Percentiles rank a stretch among this genome's conserved stretches.
phyloP scores from a whole-genome alignment of 805 yeast species.

The Candida sanyiensis region DNA sequence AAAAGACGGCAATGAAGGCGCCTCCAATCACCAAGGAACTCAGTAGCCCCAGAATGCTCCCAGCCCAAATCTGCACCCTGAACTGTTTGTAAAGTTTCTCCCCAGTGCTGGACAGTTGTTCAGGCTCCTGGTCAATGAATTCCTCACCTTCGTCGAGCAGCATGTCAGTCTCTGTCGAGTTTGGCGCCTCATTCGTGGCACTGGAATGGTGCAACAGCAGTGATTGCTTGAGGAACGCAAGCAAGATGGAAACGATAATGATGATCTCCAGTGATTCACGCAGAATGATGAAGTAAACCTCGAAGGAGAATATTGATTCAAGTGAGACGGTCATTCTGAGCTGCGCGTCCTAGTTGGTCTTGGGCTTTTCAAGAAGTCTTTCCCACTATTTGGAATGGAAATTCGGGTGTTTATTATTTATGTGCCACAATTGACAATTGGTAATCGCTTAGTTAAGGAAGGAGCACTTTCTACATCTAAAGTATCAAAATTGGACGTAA shows the following conservation, averaged over 20 bases:
- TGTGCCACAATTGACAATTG: background rate
- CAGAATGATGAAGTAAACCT: conserved; percentile 65
- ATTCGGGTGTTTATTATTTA: background rate
- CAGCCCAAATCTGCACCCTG: conserved; percentile 72
- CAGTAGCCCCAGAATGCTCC: conserved; percentile 66
- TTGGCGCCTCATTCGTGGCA: background rate
- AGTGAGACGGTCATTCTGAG: conserved; percentile 19
- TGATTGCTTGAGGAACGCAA: conserved; percentile 66
- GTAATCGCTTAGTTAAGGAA: background rate
- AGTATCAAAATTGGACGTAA: background rate
- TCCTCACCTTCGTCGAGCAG: conserved; percentile 8
- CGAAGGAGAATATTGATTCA: conserved; percentile 58
- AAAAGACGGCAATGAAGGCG: conserved; percentile 62
- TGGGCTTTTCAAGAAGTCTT: too few species aligned
- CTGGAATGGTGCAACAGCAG: conserved; percentile 32
- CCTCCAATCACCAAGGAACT: conserved; percentile 72
- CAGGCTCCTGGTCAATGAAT: conserved; percentile 1
- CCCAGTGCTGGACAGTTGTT: conserved; percentile 19
- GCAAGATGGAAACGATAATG: conserved; percentile 65
- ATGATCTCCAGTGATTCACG: conserved; percentile 74
- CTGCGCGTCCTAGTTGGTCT: too few species aligned
- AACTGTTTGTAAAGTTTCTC: conserved; percentile 38
- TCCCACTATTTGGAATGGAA: background rate
- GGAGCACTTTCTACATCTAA: background rate
- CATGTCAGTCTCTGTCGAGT: conserved; percentile 10